Percentiles rank a stretch among this genome's conserved stretches.
Conservation (phyloP, 345 rosid species). For the Schrenkiella parvula region DNA sequence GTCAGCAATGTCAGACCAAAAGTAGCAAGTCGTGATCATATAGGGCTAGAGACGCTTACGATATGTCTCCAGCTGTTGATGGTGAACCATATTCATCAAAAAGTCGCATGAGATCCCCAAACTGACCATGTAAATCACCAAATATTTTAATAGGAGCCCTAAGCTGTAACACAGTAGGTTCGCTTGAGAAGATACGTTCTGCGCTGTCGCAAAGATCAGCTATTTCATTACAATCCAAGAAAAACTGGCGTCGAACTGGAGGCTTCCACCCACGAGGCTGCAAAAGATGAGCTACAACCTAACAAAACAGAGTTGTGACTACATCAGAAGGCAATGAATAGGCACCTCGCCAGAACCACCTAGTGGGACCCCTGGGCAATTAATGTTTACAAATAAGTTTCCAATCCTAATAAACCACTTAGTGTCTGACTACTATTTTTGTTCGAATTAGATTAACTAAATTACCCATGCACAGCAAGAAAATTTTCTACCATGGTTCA, state of each 20-base stretch:
- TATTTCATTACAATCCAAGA: conserved; percentile 90
- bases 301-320: background rate
- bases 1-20: conserved; percentile 15
- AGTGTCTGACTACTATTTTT: background rate
- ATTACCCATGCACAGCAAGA: conserved; percentile 1
- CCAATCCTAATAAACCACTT: background rate
- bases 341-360: background rate
- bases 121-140: conserved; percentile 96
- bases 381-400: background rate
- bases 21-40: background rate
- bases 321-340: conserved; percentile 4
- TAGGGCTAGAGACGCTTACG: conserved; percentile 48
- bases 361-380: background rate
- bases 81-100: conserved; percentile 98
- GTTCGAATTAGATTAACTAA: background rate
- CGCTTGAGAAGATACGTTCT: conserved; percentile 76
- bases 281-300: conserved; percentile 83
- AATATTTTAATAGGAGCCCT: conserved; percentile 87
- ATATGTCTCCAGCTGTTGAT: conserved; percentile 98
- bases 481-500: background rate
- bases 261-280: conserved; percentile 99
- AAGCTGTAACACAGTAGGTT: conserved; percentile 82
- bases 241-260: conserved; percentile 85
- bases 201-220: conserved; percentile 90
- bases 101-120: conserved; percentile 99